Percentiles rank a stretch among this genome's conserved stretches.
Evolutionary conservation across 2,329 filamentous ascomycete genomes (phyloP).

Genomic region (Corinectria fuckeliana): DNA sequence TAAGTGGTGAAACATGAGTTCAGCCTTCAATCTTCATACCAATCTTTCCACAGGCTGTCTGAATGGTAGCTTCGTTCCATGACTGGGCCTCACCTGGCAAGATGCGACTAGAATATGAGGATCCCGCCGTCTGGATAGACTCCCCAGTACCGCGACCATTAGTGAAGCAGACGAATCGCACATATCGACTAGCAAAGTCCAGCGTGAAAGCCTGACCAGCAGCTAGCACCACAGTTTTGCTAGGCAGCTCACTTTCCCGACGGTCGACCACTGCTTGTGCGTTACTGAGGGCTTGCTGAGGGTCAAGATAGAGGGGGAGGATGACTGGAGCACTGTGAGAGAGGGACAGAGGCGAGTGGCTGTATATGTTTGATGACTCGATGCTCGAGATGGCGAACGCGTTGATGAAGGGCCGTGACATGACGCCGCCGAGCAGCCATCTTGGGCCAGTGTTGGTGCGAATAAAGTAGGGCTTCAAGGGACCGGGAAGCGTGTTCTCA

Average conservation of each 20-base stretch:
- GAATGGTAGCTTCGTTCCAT: slow-evolving; percentile 3
- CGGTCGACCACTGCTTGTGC: slow-evolving; percentile 39
- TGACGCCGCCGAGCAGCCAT: slow-evolving; percentile 52
- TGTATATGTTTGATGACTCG: slow-evolving; percentile 51
- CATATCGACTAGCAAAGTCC: slow-evolving; percentile 53
- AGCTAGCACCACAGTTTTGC: slow-evolving; percentile 57
- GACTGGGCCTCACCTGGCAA: slow-evolving; percentile 44
- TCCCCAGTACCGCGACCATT: slow-evolving; percentile 58
- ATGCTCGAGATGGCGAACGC: slow-evolving; percentile 62
- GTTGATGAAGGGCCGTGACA: slow-evolving; percentile 56
- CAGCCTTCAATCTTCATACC: slow-evolving; percentile 6
- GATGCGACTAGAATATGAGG: slow-evolving; percentile 42
- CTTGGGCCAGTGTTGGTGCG: slow-evolving; percentile 56
- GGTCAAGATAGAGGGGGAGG: no score
- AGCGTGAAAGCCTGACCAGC: slow-evolving; percentile 54
- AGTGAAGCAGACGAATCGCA: slow-evolving; percentile 54
- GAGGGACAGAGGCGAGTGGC: slow-evolving; percentile 44
- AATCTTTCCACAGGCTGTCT: not conserved
- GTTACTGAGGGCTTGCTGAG: no score
- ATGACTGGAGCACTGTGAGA: no score
- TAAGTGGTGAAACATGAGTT: no score
- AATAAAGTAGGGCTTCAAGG: slow-evolving; percentile 56
- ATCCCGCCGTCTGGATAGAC: slow-evolving; percentile 48
- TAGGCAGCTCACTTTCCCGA: slow-evolving; percentile 42
- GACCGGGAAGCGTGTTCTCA: slow-evolving; percentile 49